Evolutionary conservation across 2,329 filamentous ascomycete genomes (phyloP), one percentile per base, ranked within the genome.

Genomic region (Tolypocladium album): DNA sequence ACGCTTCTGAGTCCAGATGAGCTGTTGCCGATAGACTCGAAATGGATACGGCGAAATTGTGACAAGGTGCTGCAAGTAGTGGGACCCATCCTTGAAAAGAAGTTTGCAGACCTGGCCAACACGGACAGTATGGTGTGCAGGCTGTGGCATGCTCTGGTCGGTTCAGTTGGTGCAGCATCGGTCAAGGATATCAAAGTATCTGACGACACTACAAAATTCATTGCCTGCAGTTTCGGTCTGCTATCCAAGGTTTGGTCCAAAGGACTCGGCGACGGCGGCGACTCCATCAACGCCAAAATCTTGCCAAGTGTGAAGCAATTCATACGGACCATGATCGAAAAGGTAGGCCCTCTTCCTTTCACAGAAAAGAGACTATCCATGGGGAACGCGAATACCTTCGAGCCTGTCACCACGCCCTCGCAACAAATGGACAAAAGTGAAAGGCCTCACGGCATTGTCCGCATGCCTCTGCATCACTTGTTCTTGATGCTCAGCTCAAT

Each of bases 171-270:
- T 2, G 81, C 82, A 56, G 88, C 89, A 45, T 87, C 87, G 31
- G 82, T 81, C 50, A 96, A 96, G 73, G 94, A 99, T 72, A 88
- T 99, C 66, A 96, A 93, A 67, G 87, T 92, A 8, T 92, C 91
- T 0, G 82, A 83, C 15, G 93, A 97, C 62, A 90, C 92, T 1
- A 89, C 90, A 68, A 83, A 86, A 62, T 93, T 92, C 61, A 81
- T 96, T 62, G 87, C 89, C 27, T 80, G 84, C 50, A 79, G 92
- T 27, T 80, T 93, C 57, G 85, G 85, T 50, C 74, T 92, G 27
- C 75, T 96, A 8, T 82, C 85, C 56, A 83, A 81, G 34, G 72
- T 92, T 2, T 96, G 92, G 90, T 64, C 67, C 0, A 57, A 42
- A 27, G 71, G 72, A 7, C 56, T 65, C 2, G 36, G 63, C 1